phyloP scores from a whole-genome alignment of 176 grass and related monocot species.

The Puya raimondii region DNA sequence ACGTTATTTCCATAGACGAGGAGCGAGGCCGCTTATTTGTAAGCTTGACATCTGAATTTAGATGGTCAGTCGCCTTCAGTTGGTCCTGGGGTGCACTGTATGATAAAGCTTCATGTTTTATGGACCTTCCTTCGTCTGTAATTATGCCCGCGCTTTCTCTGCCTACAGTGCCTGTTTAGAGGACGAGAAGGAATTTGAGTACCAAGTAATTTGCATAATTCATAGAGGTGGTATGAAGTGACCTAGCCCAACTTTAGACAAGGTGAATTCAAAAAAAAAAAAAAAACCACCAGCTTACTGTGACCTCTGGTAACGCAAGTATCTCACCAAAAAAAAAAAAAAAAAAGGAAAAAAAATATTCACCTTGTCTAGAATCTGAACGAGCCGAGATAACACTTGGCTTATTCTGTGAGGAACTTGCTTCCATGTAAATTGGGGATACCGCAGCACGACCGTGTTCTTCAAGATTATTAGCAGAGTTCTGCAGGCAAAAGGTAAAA shows the following conservation, averaged over 20 bases:
- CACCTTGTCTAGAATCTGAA: slow-evolving; percentile 26
- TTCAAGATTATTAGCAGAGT: neutral
- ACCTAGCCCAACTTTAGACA: too few relatives aligned
- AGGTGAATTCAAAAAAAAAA: too few relatives aligned
- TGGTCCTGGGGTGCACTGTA: slow-evolving; percentile 5
- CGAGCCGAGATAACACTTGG: neutral
- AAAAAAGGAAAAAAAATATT: neutral
- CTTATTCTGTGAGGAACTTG: neutral
- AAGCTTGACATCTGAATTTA: slow-evolving; percentile 12
- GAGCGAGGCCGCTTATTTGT: slow-evolving; percentile 13
- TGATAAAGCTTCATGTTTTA: slow-evolving; percentile 14
- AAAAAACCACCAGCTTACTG: too few relatives aligned
- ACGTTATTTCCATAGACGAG: slow-evolving; percentile 19
- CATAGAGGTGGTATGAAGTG: neutral
- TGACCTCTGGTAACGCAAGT: too few relatives aligned
- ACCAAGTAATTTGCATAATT: slow-evolving; percentile 15
- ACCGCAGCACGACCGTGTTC: neutral
- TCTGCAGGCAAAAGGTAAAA: neutral
- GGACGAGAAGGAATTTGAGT: slow-evolving; percentile 8
- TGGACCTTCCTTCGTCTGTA: neutral
- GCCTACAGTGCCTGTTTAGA: neutral
- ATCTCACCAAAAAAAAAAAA: too few relatives aligned
- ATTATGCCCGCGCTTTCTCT: neutral
- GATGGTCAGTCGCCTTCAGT: slow-evolving; percentile 3
- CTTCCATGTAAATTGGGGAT: neutral